These are phyloP conservation scores for Aspergillus bertholletiae DNA, from an alignment of 495 filamentous ascomycete genomes.

Conservation along the genomic window DNA sequence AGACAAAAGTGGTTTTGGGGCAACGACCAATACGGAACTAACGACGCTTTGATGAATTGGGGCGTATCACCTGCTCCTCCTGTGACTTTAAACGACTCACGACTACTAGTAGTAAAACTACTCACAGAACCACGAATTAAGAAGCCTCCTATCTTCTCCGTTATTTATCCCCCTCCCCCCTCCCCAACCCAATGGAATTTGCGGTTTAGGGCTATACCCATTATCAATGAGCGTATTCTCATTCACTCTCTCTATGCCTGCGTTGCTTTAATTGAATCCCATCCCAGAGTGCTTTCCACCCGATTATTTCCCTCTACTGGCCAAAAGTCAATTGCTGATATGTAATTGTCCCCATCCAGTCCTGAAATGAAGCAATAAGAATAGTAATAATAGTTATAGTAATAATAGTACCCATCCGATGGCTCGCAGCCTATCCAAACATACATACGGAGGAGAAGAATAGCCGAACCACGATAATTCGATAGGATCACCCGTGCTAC, in stretches of 20 bases:
- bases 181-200: too few species aligned
- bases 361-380: too few species aligned
- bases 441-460: too few species aligned
- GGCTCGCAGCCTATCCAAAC: too few species aligned
- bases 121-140: neutral
- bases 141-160: neutral
- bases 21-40: neutral
- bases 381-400: too few species aligned
- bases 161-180: too few species aligned
- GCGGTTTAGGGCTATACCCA: too few species aligned
- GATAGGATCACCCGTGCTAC: neutral
- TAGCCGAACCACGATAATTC: neutral
- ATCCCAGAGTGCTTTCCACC: neutral
- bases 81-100: neutral
- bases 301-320: neutral
- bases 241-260: neutral
- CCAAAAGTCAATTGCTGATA: neutral
- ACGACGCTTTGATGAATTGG: slow-evolving; percentile 2
- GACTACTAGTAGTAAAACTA: too few species aligned
- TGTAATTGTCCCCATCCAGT: neutral
- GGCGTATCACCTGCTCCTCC: slow-evolving; percentile 1
- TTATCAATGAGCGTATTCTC: too few species aligned
- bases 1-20: neutral
- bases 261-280: neutral
- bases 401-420: too few species aligned